Evolutionary conservation across 768 basidiomycete genomes (phyloP).

Genomic region (Saitozyma podzolica): DNA sequence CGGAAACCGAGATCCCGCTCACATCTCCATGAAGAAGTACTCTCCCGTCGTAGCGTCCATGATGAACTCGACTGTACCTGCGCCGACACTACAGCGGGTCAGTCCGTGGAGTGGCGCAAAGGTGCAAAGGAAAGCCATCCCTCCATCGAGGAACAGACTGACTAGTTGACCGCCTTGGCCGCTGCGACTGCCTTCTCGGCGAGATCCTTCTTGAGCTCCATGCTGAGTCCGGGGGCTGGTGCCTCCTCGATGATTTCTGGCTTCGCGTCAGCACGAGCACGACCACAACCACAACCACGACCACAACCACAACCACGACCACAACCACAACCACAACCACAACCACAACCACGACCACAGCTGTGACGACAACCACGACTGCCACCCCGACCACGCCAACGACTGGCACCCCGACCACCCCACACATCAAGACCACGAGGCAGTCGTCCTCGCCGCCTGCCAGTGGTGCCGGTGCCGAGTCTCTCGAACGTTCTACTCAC

Average conservation of each 20-base stretch:
- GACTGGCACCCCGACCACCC: too few relatives aligned
- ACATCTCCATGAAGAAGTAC: slow-evolving; percentile 98
- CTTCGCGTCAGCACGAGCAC: slow-evolving; percentile 56
- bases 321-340: too few relatives aligned
- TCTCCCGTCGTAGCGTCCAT: slow-evolving; percentile 84
- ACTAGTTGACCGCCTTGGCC: slow-evolving; percentile 84
- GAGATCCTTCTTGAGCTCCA: slow-evolving; percentile 75
- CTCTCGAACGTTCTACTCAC: slow-evolving; percentile 48
- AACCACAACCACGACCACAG: too few relatives aligned
- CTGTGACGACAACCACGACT: too few relatives aligned
- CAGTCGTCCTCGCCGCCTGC: too few relatives aligned
- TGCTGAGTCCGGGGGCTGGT: slow-evolving; percentile 81
- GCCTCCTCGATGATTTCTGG: slow-evolving; percentile 61
- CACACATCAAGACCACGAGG: too few relatives aligned
- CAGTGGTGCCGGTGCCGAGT: too few relatives aligned
- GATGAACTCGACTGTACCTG: slow-evolving; percentile 69
- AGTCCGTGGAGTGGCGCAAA: neutral
- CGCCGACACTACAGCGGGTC: slow-evolving; percentile 19
- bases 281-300: slow-evolving; percentile 56
- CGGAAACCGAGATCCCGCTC: slow-evolving; percentile 31
- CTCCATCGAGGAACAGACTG: neutral
- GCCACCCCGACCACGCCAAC: too few relatives aligned
- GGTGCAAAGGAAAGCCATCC: neutral
- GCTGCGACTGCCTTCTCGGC: slow-evolving; percentile 86
- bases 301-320: too few relatives aligned